Evolutionary conservation across 2,329 filamentous ascomycete species (phyloP).

Genomic region (Nakataea oryzae): DNA sequence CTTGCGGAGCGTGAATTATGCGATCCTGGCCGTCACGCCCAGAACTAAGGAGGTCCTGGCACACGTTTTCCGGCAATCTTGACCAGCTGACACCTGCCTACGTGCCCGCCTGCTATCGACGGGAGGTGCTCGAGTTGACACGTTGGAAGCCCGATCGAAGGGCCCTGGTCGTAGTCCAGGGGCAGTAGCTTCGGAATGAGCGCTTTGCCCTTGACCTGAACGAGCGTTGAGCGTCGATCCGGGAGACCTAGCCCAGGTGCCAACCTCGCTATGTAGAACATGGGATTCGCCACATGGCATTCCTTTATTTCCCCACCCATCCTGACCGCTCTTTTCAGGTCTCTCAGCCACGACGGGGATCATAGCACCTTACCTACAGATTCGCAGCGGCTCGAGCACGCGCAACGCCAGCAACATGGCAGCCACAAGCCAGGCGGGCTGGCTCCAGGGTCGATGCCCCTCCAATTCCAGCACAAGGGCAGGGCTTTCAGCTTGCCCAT

Average conservation of each 20-base stretch:
- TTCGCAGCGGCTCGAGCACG: neutral
- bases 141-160: neutral
- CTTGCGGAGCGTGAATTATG: too few relatives aligned
- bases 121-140: too few relatives aligned
- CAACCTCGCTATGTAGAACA: too few relatives aligned
- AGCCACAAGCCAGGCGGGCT: neutral
- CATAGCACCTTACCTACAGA: too few relatives aligned
- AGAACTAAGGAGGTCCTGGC: too few relatives aligned
- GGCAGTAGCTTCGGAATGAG: neutral
- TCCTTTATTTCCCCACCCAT: neutral
- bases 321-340: neutral
- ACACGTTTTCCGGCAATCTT: too few relatives aligned
- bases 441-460: neutral
- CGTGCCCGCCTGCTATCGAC: too few relatives aligned
- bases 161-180: neutral
- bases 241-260: too few relatives aligned
- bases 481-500: neutral
- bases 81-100: too few relatives aligned
- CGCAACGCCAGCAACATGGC: neutral
- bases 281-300: neutral
- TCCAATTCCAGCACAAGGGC: neutral
- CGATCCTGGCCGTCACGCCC: too few relatives aligned
- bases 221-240: too few relatives aligned
- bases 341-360: neutral
- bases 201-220: too few relatives aligned